These are phyloP conservation scores for Suhomyces pyralidae DNA, from an alignment of 805 yeast species.

Conservation along the genomic window DNA sequence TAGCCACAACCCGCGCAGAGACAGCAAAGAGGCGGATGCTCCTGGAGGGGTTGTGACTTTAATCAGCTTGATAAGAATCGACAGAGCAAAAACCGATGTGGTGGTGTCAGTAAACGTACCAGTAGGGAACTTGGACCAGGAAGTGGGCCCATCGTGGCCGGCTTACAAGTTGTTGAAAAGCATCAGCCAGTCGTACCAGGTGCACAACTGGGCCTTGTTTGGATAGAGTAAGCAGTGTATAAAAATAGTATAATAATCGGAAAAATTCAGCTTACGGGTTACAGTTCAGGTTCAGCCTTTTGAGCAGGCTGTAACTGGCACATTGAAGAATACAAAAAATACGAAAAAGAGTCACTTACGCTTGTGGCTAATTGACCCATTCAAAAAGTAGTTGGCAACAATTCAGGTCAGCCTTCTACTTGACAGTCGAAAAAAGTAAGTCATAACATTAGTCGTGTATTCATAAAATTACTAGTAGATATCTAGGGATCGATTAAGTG, in stretches of 20 bases:
- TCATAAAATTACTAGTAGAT: neutral
- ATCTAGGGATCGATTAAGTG: neutral
- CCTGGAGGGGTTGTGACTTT: constrained; percentile 41
- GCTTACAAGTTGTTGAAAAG: constrained; percentile 24
- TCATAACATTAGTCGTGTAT: neutral
- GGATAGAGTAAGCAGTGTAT: constrained; percentile 15
- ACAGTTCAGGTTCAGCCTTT: neutral
- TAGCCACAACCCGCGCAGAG: constrained; percentile 10
- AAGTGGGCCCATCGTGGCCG: constrained; percentile 2
- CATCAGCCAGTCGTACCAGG: constrained; percentile 28
- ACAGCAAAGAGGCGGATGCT: constrained; percentile 10
- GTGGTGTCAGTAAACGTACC: constrained; percentile 61
- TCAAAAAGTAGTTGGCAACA: neutral
- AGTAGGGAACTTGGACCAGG: constrained; percentile 6
- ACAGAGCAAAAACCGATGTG: constrained; percentile 55
- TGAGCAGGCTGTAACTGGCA: neutral
- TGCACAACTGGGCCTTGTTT: constrained; percentile 50
- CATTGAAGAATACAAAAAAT: neutral
- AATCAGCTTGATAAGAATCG: constrained; percentile 55
- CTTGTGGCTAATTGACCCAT: neutral
- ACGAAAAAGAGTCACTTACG: neutral
- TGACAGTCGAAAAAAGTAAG: too few species aligned
- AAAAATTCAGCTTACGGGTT: neutral
- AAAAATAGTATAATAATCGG: neutral
- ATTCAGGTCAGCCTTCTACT: neutral